Evolutionary conservation across 139 green algal genomes (phyloP), one percentile per base, ranked within the genome.

Genomic region (Asterochloris erici): DNA sequence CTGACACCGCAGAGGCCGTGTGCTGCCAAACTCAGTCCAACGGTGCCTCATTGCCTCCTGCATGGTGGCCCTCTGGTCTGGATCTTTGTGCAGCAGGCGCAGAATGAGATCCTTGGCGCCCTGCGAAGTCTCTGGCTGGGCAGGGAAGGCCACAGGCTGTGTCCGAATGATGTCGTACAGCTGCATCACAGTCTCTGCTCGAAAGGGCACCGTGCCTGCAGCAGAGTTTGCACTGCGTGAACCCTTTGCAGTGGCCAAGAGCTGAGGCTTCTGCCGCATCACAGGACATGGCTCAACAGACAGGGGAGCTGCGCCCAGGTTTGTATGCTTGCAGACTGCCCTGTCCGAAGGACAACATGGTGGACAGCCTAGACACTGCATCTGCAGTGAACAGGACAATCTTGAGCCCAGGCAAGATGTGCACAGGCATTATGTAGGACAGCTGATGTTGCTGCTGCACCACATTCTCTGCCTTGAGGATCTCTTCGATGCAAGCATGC

Each of bases 1-100:
- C 28, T 81, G 54, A 63, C n/a, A 82, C 47, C 29, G 19, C 17
- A 88, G 66, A 47, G 73, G 78, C 15, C 71, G 24, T 6, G 24
- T 79, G 85, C 75, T 81, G 74, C 26, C 16, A 21, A 77, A 78
- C 11, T 27, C 77, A 71, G 90, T 77, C 90, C 89, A 94, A 62
- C 84, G 87, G 77, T 96, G 89, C 13, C 38, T 27, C 70, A 88
- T 85, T 68, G 87, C 81, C 77, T 85, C 74, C 6, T 79, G 68
- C 73, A 90, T 63, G 27, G 24, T 87, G 60, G 90, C 85, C 26
- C 92, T 84, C 11, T 76, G 77, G 0, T 24, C 27, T 0, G 92
- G 90, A 79, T 95, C 88, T 83, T 93, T 94, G 29, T 90, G 78
- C 38, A 95, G 89, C 79, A 96, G 78, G n/a, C 78, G 70, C 26